Evolutionary conservation across 305 asterid species (phyloP).

Genomic region (Coffea humblotiana): DNA sequence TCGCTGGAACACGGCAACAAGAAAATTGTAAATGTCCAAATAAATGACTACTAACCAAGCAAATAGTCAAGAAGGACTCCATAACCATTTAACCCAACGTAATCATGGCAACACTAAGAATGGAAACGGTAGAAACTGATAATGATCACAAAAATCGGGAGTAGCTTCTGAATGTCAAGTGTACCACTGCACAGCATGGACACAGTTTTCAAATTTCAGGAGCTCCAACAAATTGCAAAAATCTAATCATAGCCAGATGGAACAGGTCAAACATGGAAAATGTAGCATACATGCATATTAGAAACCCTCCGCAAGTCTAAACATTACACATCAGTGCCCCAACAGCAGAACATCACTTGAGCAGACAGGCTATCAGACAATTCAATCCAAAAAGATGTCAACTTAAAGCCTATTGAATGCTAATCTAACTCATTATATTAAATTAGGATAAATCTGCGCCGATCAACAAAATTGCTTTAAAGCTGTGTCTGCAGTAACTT

Average conservation of each 20-base stretch:
- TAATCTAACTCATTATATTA: background rate
- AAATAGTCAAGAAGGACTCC: background rate
- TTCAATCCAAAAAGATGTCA: no score
- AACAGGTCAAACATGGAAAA: background rate
- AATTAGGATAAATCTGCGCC: background rate
- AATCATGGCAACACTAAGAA: background rate
- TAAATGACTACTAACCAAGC: background rate
- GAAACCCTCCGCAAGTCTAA: no score
- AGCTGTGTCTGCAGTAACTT: background rate
- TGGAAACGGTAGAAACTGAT: background rate
- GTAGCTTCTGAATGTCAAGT: background rate
- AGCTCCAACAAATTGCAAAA: background rate
- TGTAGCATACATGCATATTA: background rate
- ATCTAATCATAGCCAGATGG: background rate
- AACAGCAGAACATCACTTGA: no score
- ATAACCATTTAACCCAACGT: background rate
- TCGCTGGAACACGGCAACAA: conserved; percentile 9
- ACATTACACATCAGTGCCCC: no score
- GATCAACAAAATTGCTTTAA: background rate
- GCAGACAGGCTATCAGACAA: no score
- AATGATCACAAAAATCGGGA: background rate
- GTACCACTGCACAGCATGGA: background rate
- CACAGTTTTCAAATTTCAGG: background rate
- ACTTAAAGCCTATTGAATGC: no score
- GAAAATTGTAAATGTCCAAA: background rate